A percentile compares a stretch with the other conserved stretches of the same genome.
Evolutionary conservation across 2,329 filamentous ascomycete genomes (phyloP).

Genomic region (Colletotrichum sp.): DNA sequence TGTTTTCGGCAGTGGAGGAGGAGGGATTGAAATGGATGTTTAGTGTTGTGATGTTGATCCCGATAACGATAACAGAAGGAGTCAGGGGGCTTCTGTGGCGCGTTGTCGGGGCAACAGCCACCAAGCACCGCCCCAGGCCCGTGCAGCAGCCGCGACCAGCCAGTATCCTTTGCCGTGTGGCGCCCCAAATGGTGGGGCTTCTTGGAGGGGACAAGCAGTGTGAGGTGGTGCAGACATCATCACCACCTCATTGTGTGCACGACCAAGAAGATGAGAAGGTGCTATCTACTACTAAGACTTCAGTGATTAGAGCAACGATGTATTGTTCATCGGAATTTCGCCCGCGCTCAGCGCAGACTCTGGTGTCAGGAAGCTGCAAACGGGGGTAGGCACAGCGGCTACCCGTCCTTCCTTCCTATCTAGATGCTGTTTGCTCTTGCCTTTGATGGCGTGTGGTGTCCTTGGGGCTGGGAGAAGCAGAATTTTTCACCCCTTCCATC

Average conservation of each 20-base stretch:
- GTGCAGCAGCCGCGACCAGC: background rate
- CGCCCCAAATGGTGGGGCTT: background rate
- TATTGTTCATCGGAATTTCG: background rate
- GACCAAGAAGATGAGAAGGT: background rate
- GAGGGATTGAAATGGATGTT: background rate
- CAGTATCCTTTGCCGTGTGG: background rate
- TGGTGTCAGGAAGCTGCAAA: background rate
- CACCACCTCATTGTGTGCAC: background rate
- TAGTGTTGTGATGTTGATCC: constrained; percentile 23
- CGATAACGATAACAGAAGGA: constrained; percentile 17
- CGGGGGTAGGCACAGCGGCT: background rate
- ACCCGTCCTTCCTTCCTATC: background rate
- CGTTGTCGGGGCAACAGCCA: constrained; percentile 23
- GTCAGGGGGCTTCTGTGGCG: background rate
- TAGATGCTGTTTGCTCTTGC: background rate
- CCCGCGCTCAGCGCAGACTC: background rate
- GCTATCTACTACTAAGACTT: background rate
- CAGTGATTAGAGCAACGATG: background rate
- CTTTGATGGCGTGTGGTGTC: background rate
- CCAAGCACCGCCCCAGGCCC: background rate
- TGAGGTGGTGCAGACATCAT: background rate
- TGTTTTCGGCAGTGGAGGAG: background rate
- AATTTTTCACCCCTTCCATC: background rate
- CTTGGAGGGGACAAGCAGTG: too few relatives aligned
- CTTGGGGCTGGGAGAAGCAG: background rate